Base-by-base conservation (phyloP, 805 yeast genomes). In the Zygosaccharomyces kombuchaensis region DNA sequence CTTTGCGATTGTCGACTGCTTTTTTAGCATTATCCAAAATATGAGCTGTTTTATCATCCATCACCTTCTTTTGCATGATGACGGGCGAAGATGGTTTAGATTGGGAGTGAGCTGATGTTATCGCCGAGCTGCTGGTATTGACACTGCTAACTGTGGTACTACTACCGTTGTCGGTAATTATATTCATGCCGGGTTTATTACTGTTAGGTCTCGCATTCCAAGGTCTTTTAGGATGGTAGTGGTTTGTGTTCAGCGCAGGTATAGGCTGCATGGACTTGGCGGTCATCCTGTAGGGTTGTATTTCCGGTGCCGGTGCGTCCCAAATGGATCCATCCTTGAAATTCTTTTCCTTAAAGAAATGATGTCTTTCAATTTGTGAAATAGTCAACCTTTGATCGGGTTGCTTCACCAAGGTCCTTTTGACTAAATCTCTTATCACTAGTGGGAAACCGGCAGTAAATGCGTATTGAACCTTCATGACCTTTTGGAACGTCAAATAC, bases 371-470 rank as follows among this genome's bases (percentile, higher is more conserved):
- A 35, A 86, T 77, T 21, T 73, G 76, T 2, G 67, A 63, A 4
- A 85, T 73, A 0, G 78, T 74, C 1, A 80, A 70, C 63, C 95
- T 74, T 50, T 77, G 78, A 7, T 75, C 74, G 4, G 91, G 89
- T 48, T 77, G 77, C 40, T 82, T 67, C 1, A 83, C 76, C 36
- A 86, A 67, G 10, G 86, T 78, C 52, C 79, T 76, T 60, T 84
- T 84, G 34, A 86, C 80, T 54, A 86, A 71, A 65, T 86, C 95
- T 56, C 95, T 71, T 3, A 84, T 59, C 10, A 83, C 70, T 63
- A 77, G 72, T 5, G 95, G 95, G 57, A 86, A 86, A 0, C 93
- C 93, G 3, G 95, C 93, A 45, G 88, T 81, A 57, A 83, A 86
- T 2, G 95, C 93, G 65, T 75, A 86, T 57, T 86, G 91, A 40